These are phyloP conservation scores for Pichia occidentalis DNA, from an alignment of 805 yeast genomes.

Conservation along the genomic window DNA sequence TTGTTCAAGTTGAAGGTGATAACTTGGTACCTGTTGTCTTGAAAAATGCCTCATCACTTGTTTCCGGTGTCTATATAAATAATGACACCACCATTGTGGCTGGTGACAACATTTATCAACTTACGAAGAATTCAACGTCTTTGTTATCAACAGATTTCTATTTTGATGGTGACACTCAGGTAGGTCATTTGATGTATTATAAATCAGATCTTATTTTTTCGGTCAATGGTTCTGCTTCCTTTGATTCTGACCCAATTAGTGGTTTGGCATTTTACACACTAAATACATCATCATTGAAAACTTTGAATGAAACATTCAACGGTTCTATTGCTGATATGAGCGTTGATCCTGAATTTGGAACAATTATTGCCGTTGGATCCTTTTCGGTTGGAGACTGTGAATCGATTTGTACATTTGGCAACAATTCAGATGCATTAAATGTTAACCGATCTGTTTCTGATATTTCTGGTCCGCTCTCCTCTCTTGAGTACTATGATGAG, in stretches of 20 bases:
- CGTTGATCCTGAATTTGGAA: slow-evolving; percentile 34
- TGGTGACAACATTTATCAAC: slow-evolving; percentile 34
- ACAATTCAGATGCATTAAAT: slow-evolving; percentile 28
- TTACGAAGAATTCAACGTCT: slow-evolving; percentile 4
- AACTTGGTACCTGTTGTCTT: background rate
- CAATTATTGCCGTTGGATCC: slow-evolving; percentile 66
- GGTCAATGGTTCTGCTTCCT: slow-evolving; percentile 32
- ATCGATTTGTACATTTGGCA: slow-evolving; percentile 56
- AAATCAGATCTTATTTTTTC: slow-evolving; percentile 40
- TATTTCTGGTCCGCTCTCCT: slow-evolving; percentile 47
- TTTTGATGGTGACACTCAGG: slow-evolving; percentile 19
- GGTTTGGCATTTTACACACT: slow-evolving; percentile 54
- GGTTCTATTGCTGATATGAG: slow-evolving; percentile 36
- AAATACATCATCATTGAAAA: slow-evolving; percentile 33
- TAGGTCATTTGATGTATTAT: slow-evolving; percentile 31
- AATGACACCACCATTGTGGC: slow-evolving; percentile 48
- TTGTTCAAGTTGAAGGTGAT: slow-evolving; percentile 12
- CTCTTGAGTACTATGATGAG: slow-evolving; percentile 41
- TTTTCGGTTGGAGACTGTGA: slow-evolving; percentile 47
- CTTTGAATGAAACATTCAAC: slow-evolving; percentile 32
- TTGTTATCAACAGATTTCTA: slow-evolving; percentile 10
- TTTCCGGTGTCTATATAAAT: slow-evolving; percentile 40
- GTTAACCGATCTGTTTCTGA: slow-evolving; percentile 46
- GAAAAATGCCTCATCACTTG: background rate
- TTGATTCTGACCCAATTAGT: slow-evolving; percentile 20